Base-by-base conservation (phyloP, 176 grass and related monocot species). In the Thalia dealbata region DNA sequence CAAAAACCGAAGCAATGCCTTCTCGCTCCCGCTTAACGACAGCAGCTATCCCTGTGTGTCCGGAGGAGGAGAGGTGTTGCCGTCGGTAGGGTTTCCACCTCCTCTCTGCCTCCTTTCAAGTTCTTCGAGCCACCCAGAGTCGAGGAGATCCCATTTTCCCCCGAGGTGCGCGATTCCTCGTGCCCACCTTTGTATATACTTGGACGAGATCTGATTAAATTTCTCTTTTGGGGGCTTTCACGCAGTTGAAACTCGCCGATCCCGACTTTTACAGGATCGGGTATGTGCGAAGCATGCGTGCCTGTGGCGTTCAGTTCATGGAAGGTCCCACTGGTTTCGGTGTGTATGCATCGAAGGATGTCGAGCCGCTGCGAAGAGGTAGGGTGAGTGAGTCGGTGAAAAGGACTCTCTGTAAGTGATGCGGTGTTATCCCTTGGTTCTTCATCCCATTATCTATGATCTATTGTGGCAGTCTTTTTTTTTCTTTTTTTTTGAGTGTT, bases 231-330 rank as follows among this genome's bases (percentile, higher is more conserved):
- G 22, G 16, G 18, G 23, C n/a, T n/a, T n/a, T 73, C 42, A 7
- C 64, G 78, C 82, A 96, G 92, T 81, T 92, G 84, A 82, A 87
- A 58, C 87, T 87, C 2, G 82, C 89, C 16, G 92, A 96, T 78
- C 92, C 89, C 11, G 92, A 96, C 48, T 96, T 96, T 46, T 96
- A 96, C 75, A 71, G 87, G 76, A 96, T 96, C 44, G 92, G 89
- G 18, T 96, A 92, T 73, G 85, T 73, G 27, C 78, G 92, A 74
- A 88, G 82, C 81, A 81, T 96, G 83, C 78, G 92, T 66, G 92
- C 89, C 10, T 96, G 88, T 58, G 92, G 89, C 30, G 19, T 96
- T 61, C 82, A 96, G 73, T 96, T 92, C 82, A 81, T 92, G 82
- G 93, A 96, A 83, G 89, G 93, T 0, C 82, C 86, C 21, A 80